Evolutionary conservation across 2,329 filamentous ascomycete genomes (phyloP).

Genomic region (Helminthosporium solani): DNA sequence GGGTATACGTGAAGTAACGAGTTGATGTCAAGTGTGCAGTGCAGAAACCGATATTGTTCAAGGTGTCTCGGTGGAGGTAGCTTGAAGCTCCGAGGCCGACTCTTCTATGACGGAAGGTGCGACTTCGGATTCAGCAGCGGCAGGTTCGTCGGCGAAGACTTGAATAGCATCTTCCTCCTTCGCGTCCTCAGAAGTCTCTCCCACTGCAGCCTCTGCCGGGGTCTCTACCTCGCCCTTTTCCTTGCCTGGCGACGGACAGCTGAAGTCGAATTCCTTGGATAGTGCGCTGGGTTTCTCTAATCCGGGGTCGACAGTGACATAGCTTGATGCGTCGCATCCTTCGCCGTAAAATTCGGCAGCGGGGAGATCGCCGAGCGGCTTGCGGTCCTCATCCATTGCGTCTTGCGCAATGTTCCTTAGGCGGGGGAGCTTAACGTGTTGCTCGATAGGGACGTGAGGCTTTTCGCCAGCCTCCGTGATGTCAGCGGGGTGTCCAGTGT

Average conservation of each 20-base stretch:
- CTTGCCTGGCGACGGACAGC: constrained; percentile 15
- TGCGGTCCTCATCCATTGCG: constrained; percentile 44
- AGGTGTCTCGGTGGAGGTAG: neutral
- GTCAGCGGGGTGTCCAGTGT: constrained; percentile 6
- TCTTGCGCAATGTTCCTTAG: constrained; percentile 34
- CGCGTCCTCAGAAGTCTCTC: neutral
- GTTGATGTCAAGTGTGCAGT: too few species aligned
- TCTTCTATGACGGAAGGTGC: neutral
- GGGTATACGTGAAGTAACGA: too few species aligned
- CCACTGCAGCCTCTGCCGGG: neutral
- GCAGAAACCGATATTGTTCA: neutral
- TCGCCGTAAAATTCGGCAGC: constrained; percentile 43
- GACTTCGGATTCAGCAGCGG: neutral
- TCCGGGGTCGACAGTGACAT: constrained; percentile 39
- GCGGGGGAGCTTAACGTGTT: constrained; percentile 32
- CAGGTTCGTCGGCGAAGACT: neutral
- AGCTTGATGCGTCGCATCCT: constrained; percentile 37
- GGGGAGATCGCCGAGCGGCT: constrained; percentile 38
- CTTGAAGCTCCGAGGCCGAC: neutral
- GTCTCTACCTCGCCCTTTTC: constrained; percentile 4
- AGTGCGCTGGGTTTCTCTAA: constrained; percentile 39
- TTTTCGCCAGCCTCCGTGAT: constrained; percentile 16
- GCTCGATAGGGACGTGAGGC: constrained; percentile 9
- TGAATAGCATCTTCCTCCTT: neutral
- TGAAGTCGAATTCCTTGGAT: constrained; percentile 37